These are phyloP conservation scores for Trypanosoma mega DNA, from an alignment of 208 protist genomes.

Conservation along the genomic window DNA sequence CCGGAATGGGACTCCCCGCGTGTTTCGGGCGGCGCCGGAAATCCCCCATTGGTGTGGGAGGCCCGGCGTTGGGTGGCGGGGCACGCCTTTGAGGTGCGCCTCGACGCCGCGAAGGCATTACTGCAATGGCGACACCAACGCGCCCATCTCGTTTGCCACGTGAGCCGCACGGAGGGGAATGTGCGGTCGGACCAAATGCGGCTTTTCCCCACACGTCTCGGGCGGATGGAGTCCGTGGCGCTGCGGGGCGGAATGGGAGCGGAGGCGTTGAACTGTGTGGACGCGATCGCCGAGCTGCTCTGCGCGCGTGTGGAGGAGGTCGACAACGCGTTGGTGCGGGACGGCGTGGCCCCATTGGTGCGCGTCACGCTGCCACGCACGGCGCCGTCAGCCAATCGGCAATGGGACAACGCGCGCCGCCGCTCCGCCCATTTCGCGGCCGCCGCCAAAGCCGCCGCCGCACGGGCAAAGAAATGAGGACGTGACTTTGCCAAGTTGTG, in stretches of 20 bases:
- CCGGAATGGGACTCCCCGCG: background rate
- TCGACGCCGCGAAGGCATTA: background rate
- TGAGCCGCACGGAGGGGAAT: background rate
- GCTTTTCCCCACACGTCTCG: constrained; percentile 4
- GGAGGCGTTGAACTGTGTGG: background rate
- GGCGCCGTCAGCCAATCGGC: constrained; percentile 8
- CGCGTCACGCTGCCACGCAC: constrained; percentile 11
- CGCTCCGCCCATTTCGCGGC: background rate
- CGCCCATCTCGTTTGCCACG: constrained; percentile 3
- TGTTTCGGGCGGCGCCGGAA: no score
- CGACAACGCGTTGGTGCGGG: constrained; percentile 14
- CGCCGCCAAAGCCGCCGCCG: background rate
- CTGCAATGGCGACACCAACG: constrained; percentile 11
- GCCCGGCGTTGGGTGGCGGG: constrained; percentile 10
- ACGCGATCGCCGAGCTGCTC: background rate
- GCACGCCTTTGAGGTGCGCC: constrained; percentile 13
- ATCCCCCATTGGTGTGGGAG: no score
- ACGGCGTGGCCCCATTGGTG: constrained; percentile 9
- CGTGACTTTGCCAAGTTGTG: background rate
- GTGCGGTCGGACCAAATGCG: background rate
- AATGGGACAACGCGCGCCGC: constrained; percentile 2
- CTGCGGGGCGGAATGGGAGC: background rate
- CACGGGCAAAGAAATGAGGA: background rate
- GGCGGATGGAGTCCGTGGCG: constrained; percentile 6
- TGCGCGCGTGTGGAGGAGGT: constrained; percentile 8